Evolutionary conservation across 208 protist genomes (phyloP), one percentile per base, ranked within the genome.

Genomic region (Acanthamoeba culbertsoni): DNA sequence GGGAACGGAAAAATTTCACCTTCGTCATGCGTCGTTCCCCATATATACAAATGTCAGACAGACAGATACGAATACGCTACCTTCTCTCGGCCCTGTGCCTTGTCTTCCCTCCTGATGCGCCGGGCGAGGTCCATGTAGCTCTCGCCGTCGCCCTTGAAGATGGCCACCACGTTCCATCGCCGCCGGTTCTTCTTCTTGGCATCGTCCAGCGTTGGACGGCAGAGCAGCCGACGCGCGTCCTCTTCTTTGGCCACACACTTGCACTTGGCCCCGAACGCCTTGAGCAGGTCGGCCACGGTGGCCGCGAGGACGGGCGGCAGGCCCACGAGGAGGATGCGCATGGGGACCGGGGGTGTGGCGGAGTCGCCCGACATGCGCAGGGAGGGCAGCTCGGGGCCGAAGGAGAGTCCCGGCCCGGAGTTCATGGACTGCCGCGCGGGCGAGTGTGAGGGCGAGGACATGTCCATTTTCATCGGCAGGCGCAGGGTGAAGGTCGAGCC

Each of bases 41-140:
- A n/a, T 35, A n/a, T 23, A n/a, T 35, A 35, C 8, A 45, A 75
- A n/a, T 35, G 63, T 63, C 12, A 63, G 31, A 5, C 55, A 5
- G 55, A 63, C 5, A n/a, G 20, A 37, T 16, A 79, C 16, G 65
- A 45, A 26, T 37, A 12, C 5, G 73, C 40, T 84, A 84, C 73
- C 73, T 84, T 84, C 73, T 57, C 73, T n/a, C 23, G 73, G 73
- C 42, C 73, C 26, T 84, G 73, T 84, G 55, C 73, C 73, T 84
- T 84, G 46, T 84, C 73, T 43, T 84, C 73, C 45, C 55, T 84
- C 28, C 73, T 37, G 31, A 84, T 28, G 1, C 73, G 40, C 73
- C 55, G 46, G 23, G 73, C 73, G 2, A 84, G 45, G 28, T 84
- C 73, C 43, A 55, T 55, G 45, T 57, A 84, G 73, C 43, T 26